These are phyloP conservation scores for Aspergillus sp. DNA, from an alignment of 2,329 filamentous ascomycete species.

Conservation along the genomic window DNA sequence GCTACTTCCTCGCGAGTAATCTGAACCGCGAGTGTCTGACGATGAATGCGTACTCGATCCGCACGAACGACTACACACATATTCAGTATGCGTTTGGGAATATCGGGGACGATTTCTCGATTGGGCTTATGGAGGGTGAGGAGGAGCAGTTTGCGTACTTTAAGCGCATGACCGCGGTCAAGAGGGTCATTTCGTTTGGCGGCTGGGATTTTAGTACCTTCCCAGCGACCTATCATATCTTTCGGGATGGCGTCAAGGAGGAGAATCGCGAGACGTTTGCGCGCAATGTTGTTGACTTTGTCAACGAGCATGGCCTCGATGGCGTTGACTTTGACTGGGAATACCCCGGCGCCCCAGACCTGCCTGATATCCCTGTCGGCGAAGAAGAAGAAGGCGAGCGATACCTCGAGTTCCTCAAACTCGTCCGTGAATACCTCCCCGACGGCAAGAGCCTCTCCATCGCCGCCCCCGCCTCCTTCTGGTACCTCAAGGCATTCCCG, in stretches of 20 bases:
- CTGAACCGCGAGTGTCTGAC: conserved; percentile 35
- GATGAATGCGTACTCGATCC: conserved; percentile 9
- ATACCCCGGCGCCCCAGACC: conserved; percentile 34
- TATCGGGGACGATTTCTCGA: conserved; percentile 26
- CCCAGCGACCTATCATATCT: conserved; percentile 42
- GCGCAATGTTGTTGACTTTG: conserved; percentile 37
- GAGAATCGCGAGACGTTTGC: conserved; percentile 44
- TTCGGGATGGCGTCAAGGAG: conserved; percentile 40
- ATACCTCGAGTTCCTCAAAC: conserved; percentile 34
- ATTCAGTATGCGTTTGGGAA: conserved; percentile 46
- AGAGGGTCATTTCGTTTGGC: conserved; percentile 37
- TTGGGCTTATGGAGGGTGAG: background rate
- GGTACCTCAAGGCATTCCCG: conserved; percentile 39
- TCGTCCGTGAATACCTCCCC: conserved; percentile 20
- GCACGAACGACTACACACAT: conserved; percentile 31
- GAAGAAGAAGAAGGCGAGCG: conserved; percentile 36
- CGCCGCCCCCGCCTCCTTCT: conserved; percentile 36
- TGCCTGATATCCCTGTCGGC: conserved; percentile 41
- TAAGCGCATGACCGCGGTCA: conserved; percentile 29
- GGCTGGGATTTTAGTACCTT: conserved; percentile 52
- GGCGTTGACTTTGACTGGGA: conserved; percentile 21
- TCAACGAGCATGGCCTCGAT: conserved; percentile 16
- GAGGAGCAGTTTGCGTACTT: conserved; percentile 26
- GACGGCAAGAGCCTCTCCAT: conserved; percentile 33
- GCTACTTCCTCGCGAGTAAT: conserved; percentile 40